Percentiles rank a stretch among this genome's conserved stretches.
Conservation (phyloP, 345 rosid species). For the Pistacia integerrima region DNA sequence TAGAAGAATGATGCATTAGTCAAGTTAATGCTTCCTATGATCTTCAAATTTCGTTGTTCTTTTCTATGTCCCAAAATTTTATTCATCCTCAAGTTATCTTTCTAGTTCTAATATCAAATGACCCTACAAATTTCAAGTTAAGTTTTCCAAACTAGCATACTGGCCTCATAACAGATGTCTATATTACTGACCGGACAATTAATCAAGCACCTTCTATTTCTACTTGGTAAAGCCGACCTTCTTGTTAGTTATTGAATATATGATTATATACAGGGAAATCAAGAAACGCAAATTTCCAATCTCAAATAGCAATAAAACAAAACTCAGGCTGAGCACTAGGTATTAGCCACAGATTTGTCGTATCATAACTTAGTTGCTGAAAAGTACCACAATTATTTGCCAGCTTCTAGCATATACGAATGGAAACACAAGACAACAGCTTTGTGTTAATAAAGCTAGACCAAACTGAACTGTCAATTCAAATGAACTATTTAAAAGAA, state of each 20-base stretch:
- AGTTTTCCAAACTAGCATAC: neutral
- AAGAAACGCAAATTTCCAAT: neutral
- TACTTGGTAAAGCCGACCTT: no score
- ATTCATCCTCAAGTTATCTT: no score
- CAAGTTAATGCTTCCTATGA: no score
- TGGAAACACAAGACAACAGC: neutral
- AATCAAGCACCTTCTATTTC: neutral
- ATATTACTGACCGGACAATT: neutral
- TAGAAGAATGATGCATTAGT: no score
- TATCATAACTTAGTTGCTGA: neutral
- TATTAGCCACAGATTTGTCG: no score
- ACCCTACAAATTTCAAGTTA: no score
- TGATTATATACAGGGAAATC: neutral
- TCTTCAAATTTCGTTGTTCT: no score
- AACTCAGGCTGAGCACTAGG: neutral
- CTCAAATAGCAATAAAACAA: neutral
- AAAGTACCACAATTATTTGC: neutral
- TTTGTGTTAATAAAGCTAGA: neutral
- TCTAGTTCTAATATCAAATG: no score
- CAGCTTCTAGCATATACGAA: neutral
- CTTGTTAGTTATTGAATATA: no score
- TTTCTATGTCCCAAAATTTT: no score
- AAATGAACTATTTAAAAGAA: neutral
- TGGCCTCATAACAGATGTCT: neutral
- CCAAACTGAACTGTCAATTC: neutral